Conservation (phyloP, 2,329 filamentous ascomycete species). For the Botrytis fabae region DNA sequence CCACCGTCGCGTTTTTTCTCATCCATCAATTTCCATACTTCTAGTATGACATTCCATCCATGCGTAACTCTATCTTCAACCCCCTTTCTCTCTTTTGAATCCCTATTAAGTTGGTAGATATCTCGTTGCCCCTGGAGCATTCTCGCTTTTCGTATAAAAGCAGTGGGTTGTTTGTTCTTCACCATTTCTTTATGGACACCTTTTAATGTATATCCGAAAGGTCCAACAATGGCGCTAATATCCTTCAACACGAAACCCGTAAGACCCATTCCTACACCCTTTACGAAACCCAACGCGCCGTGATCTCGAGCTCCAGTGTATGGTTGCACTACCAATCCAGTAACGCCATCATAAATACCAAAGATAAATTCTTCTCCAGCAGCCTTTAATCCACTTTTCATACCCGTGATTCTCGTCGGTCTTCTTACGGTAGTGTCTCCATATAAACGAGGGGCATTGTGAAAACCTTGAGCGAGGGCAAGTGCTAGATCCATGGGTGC, state of each 20-base stretch:
- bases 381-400: slow-evolving; percentile 54
- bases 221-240: slow-evolving; percentile 60
- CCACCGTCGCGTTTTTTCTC: slow-evolving; percentile 30
- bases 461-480: slow-evolving; percentile 65
- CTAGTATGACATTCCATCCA: slow-evolving; percentile 47
- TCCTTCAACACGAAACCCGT: slow-evolving; percentile 41
- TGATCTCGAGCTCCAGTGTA: slow-evolving; percentile 49
- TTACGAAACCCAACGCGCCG: slow-evolving; percentile 13
- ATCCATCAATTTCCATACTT: slow-evolving; percentile 46
- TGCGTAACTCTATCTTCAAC: slow-evolving; percentile 37
- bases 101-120: slow-evolving; percentile 39
- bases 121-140: slow-evolving; percentile 60
- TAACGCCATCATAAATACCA: slow-evolving; percentile 65
- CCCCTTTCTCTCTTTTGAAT: slow-evolving; percentile 39
- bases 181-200: slow-evolving; percentile 61
- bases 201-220: slow-evolving; percentile 63
- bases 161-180: slow-evolving; percentile 53
- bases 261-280: slow-evolving; percentile 21
- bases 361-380: slow-evolving; percentile 62
- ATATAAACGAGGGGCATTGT: slow-evolving; percentile 69
- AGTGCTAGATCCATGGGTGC: slow-evolving; percentile 60
- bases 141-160: slow-evolving; percentile 56
- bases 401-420: slow-evolving; percentile 64
- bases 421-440: slow-evolving; percentile 66
- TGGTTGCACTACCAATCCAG: slow-evolving; percentile 62